Conservation (phyloP, 2,329 filamentous ascomycete species). For the Hypoxylon rubiginosum region DNA sequence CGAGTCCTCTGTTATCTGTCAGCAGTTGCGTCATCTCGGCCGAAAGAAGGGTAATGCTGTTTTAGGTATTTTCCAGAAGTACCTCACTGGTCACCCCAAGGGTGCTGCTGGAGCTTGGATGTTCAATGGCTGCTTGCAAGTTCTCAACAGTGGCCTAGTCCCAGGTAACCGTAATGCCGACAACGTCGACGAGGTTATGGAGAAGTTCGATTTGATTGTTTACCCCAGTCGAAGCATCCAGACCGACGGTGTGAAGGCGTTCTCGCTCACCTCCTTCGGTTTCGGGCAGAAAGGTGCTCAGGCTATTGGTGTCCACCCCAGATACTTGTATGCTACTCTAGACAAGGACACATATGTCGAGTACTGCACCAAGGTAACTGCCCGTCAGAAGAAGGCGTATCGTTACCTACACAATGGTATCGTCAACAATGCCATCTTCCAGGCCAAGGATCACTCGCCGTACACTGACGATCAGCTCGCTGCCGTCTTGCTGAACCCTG, state of each 20-base stretch:
- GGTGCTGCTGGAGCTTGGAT: conserved; percentile 99
- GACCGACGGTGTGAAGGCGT: conserved; percentile 98
- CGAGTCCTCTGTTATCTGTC: conserved; percentile 96
- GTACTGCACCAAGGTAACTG: conserved; percentile 90
- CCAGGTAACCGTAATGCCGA: conserved; percentile 98
- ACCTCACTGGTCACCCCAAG: conserved; percentile 98
- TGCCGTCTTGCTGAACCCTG: conserved; percentile 92
- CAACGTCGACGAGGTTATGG: conserved; percentile 96
- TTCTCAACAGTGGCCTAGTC: conserved; percentile 92
- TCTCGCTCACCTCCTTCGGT: conserved; percentile 98
- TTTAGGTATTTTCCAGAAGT: conserved; percentile 99
- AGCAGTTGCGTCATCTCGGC: conserved; percentile 94
- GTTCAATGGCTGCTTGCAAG: conserved; percentile 98
- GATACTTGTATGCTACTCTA: conserved; percentile 94
- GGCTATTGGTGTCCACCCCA: conserved; percentile 93
- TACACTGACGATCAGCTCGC: conserved; percentile 90
- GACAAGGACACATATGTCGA: conserved; percentile 84
- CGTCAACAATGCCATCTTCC: conserved; percentile 98
- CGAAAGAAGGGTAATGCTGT: conserved; percentile 97
- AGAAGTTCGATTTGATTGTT: conserved; percentile 97
- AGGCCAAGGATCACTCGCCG: conserved; percentile 91
- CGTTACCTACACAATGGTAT: conserved; percentile 98
- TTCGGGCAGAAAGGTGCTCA: conserved; percentile 99
- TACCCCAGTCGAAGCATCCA: conserved; percentile 96
- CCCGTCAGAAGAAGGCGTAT: conserved; percentile 98